Percentiles rank a stretch among this genome's conserved stretches.
These are phyloP conservation scores for Phalaenopsis equestris DNA, from an alignment of 106 monocot genomes.

Conservation along the genomic window DNA sequence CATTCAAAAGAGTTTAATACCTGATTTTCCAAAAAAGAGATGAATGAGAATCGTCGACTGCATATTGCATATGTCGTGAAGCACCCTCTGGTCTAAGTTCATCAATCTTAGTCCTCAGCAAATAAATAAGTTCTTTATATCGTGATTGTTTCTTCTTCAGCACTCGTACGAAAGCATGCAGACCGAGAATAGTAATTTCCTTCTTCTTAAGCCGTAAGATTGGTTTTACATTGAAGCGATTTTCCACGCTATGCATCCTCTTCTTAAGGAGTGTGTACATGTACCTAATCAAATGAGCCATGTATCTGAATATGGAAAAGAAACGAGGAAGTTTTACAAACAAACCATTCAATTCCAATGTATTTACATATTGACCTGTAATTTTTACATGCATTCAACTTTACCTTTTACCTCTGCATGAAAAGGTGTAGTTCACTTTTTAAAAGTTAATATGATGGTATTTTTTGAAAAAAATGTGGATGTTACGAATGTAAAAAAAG, in stretches of 20 bases:
- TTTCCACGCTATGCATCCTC: conserved; percentile 36
- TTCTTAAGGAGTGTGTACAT: conserved; percentile 70
- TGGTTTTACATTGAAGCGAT: conserved; percentile 24
- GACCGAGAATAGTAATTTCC: conserved; percentile 65
- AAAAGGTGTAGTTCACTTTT: too few species aligned
- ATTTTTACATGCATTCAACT: too few species aligned
- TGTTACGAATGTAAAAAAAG: too few species aligned
- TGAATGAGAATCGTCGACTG: conserved; percentile 70
- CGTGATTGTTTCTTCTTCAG: conserved; percentile 74
- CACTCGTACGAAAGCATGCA: conserved; percentile 56
- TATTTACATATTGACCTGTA: too few species aligned
- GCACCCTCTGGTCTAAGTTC: conserved; percentile 5
- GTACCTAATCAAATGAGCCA: conserved; percentile 27
- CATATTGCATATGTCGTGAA: conserved; percentile 35
- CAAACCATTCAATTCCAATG: too few species aligned
- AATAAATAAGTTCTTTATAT: conserved; percentile 39
- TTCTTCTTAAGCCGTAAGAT: conserved; percentile 33
- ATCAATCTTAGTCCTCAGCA: conserved; percentile 36
- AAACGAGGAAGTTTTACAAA: too few species aligned
- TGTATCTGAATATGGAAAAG: neutral
- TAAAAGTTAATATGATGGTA: too few species aligned
- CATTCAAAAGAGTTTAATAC: conserved; percentile 14
- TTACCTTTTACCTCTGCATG: too few species aligned
- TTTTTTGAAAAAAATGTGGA: too few species aligned
- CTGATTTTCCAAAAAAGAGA: conserved; percentile 51